Evolutionary conservation across 208 protist genomes (phyloP), one percentile per base, ranked within the genome.

Genomic region (Strigomonas culicis): DNA sequence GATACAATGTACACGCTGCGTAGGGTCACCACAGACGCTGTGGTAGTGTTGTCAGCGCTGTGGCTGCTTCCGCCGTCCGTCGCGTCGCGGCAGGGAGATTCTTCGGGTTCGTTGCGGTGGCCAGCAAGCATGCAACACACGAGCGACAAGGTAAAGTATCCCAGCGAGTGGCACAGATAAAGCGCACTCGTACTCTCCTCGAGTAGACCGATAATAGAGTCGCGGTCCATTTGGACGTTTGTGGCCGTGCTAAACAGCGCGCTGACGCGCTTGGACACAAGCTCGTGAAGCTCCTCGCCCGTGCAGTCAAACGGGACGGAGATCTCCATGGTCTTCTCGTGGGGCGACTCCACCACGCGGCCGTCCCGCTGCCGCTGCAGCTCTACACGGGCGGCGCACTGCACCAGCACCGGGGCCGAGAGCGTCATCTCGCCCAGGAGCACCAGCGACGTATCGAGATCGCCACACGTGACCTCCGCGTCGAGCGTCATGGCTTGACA

Each of bases 401-500:
- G 88, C 59, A 88, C 72, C 32, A 94, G 82, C 1, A 92, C 63
- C 1, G 88, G 88, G 22, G 82, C 79, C 19, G 74, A 85, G 17
- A 77, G 70, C 24, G 80, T 83, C 72, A 90, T 86, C 51, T 90
- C 84, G 64, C 82, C 86, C 0, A 80, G 63, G 17, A 94, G 74
- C 59, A 91, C 70, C 31, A 94, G 72, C 21, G 82, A 89, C 49
- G 66, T 86, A 31, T 72, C 70, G 24, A 83, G 68, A 24, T 91
- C 79, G 21, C 64, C 72, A 66, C 90, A 87, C 43, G 59, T 83
- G 19, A 90, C 74, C 72, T 94, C 84, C 1, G 88, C 77, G 58
- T 91, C 84, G 30, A 88, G 76, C 4, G 82, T 81, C 58, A 94
- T 77, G 31, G 78, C 64, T 70, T 92, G 84, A 50, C 90, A 62